These are phyloP conservation scores for Solanum sparsipilum DNA, from an alignment of 257 asterid genomes.

Conservation along the genomic window DNA sequence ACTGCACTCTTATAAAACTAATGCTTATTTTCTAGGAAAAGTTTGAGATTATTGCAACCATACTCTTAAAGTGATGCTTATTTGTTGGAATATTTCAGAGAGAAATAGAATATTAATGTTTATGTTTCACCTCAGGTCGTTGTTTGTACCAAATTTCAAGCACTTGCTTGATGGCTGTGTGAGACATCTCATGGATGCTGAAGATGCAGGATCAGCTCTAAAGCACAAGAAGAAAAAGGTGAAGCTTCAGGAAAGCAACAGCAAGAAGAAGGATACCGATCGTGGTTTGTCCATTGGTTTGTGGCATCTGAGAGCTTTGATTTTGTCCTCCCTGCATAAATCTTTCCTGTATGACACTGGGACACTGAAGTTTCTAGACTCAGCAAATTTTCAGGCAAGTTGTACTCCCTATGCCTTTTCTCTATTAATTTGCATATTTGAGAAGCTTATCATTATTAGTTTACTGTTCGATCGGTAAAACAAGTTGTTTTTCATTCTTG, in stretches of 20 bases:
- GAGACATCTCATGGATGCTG: slow-evolving; percentile 40
- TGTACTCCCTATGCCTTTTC: background rate
- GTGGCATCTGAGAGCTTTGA: slow-evolving; percentile 77
- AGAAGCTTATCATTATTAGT: background rate
- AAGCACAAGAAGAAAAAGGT: slow-evolving; percentile 61
- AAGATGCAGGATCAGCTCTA: slow-evolving; percentile 13
- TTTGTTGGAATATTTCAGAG: background rate
- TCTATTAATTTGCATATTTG: background rate
- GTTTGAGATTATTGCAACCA: background rate
- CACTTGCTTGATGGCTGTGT: slow-evolving; percentile 70
- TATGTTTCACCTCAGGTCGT: slow-evolving; percentile 39
- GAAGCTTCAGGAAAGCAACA: slow-evolving; percentile 29
- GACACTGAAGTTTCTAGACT: slow-evolving; percentile 53
- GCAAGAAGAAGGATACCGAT: slow-evolving; percentile 24
- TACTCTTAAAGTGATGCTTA: background rate
- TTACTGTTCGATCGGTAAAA: background rate
- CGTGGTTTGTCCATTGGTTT: slow-evolving; percentile 26
- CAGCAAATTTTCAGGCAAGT: slow-evolving; percentile 70
- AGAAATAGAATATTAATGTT: background rate
- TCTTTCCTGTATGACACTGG: slow-evolving; percentile 81
- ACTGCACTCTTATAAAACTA: background rate
- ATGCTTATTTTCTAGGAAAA: background rate
- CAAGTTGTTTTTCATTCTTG: background rate
- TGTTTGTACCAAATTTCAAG: slow-evolving; percentile 87
- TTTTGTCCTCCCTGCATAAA: slow-evolving; percentile 60